These are phyloP conservation scores for Microsporum ferrugineum DNA, from an alignment of 2,329 filamentous ascomycete species.

Conservation along the genomic window DNA sequence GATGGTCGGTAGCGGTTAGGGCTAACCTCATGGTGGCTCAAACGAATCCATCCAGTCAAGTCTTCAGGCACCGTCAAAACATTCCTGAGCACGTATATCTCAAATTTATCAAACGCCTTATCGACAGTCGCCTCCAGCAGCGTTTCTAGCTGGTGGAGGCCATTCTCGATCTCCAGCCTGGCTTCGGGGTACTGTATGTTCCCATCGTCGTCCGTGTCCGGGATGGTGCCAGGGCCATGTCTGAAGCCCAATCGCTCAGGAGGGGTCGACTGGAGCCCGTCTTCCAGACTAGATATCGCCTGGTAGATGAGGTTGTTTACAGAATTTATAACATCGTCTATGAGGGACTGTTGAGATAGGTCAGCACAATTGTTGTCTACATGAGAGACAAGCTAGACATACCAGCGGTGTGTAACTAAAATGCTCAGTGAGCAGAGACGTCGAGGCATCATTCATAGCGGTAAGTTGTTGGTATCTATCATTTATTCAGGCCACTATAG, in stretches of 20 bases:
- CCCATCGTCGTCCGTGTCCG: constrained; percentile 38
- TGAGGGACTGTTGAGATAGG: constrained; percentile 57
- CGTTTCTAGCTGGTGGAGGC: constrained; percentile 73
- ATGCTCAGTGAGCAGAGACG: constrained; percentile 77
- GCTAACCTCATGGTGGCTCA: constrained; percentile 70
- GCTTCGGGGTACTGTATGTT: constrained; percentile 40
- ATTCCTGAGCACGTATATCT: constrained; percentile 83
- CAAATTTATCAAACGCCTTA: constrained; percentile 74
- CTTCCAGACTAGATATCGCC: constrained; percentile 77
- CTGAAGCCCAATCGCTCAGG: constrained; percentile 73
- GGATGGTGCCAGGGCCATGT: constrained; percentile 34
- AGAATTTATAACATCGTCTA: constrained; percentile 96
- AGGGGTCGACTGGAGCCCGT: constrained; percentile 61
- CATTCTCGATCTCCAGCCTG: constrained; percentile 71
- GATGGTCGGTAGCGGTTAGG: not conserved
- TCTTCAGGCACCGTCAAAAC: constrained; percentile 64
- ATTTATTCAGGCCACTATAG: too few species aligned
- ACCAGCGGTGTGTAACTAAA: constrained; percentile 89
- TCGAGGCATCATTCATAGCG: constrained; percentile 34
- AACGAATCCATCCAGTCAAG: constrained; percentile 61
- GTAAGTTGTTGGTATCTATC: too few species aligned
- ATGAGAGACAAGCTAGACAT: constrained; percentile 29
- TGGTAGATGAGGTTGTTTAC: constrained; percentile 89
- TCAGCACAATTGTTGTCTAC: not conserved
- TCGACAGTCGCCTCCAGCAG: constrained; percentile 70